Evolutionary conservation across 768 basidiomycete genomes (phyloP), one percentile per base, ranked within the genome.

Genomic region (Clitopilus hobsonii): DNA sequence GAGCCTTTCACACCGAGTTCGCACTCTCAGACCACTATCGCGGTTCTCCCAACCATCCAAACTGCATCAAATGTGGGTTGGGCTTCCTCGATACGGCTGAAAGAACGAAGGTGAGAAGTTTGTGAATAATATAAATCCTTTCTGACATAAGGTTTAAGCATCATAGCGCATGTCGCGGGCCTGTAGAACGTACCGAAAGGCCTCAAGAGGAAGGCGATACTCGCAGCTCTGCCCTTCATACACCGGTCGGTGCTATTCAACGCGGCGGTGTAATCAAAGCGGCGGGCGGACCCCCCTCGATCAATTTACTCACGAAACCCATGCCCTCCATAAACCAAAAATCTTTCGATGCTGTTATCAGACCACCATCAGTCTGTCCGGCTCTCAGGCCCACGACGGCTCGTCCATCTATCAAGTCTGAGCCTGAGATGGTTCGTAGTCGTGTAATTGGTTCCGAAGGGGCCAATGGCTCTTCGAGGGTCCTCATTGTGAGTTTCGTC

Each of bases 1-100:
- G 71, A 32, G 62, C 57, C 1, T 78, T 66, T 54, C 60, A 63
- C 23, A 69, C 69, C 7, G 68, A 64, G 14, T 69, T 71, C 36
- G 72, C 74, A 1, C 62, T 78, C 11, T 72, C 77, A 5, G 77
- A 77, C 56, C 79, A 80, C 53, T 79, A 75, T 56, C 65, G 75
- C 13, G 78, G 76, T 3, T 74, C 74, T 8, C 55, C 67, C 22
- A 64, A 65, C 6, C 79, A 81, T 59, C 76, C 78, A 0, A 80
- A 76, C 30, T 81, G 79, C 55, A 52, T 59, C 8, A 65, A 69
- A n/a, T 80, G 78, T 56, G 73, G 74, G 6, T 63, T 70, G 29
- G 79, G 77, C 0, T 79, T 76, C 52, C 60, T 63, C 20, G 71
- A 77, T 54, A 54, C 59, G 13, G 51, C 49, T 5, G 63, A 66